Base-by-base conservation (phyloP, 1,139 yeast genomes). In the Pichia kudriavzevii region DNA sequence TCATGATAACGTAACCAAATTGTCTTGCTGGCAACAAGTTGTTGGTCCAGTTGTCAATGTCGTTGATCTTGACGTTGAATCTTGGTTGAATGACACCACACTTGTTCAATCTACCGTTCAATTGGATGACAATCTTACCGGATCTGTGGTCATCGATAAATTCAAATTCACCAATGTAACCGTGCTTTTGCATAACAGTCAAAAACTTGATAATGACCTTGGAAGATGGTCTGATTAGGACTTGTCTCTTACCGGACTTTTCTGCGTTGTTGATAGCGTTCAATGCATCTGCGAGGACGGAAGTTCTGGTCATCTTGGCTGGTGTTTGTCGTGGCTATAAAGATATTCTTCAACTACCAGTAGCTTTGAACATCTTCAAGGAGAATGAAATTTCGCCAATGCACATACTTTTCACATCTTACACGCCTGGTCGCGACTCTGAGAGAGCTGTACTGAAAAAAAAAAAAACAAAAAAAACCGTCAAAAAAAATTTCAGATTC, bases 231-330 rank as follows among this genome's bases (percentile, higher is more conserved):
- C 98, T 85, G 67, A 91, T 77, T 65, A 91, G 71, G 55, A 91
- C 98, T 76, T 91, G 98, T 74, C 98, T 84, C 75, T 91, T 91
- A 69, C 98, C 98, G 65, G 96, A 79, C 73, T 88, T 91, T 75
- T 91, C 98, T 67, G 98, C 98, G 67, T 91, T 91, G 88, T 88
- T 85, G 67, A 91, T 91, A 59, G 95, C 79, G 68, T 91, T 88
- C 64, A 91, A 82, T 64, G 98, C 97, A 74, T 91, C 98, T 61
- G 97, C 96, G 69, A 91, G 82, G 65, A 84, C 98, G 56, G 98
- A 91, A 58, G 96, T 75, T 77, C 97, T 88, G 66, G 97, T 87
- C 97, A 91, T 87, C 67, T 64, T 70, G 40, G 4, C 12, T 26
- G 29, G n/a, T 15, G 6, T 10, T 20, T 20, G 22, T 20, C 22